These are phyloP conservation scores for Oryza australiensis DNA, from an alignment of 176 grass and related monocot genomes.

Conservation along the genomic window DNA sequence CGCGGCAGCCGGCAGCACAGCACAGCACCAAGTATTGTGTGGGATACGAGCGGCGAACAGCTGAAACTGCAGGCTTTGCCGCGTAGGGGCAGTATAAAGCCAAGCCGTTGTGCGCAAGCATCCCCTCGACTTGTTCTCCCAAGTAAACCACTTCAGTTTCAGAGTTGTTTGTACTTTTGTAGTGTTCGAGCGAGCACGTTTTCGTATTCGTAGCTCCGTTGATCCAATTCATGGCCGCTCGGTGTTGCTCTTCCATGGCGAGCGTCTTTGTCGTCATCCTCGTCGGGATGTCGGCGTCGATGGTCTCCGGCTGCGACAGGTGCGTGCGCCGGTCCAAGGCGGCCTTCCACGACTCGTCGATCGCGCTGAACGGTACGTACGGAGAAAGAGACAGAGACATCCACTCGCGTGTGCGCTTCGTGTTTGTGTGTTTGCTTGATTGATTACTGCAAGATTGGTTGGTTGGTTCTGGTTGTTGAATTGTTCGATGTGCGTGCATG, in stretches of 20 bases:
- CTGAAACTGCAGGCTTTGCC: neutral
- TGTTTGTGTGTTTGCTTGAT: too few species aligned
- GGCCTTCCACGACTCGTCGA: constrained; percentile 43
- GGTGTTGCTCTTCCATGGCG: neutral
- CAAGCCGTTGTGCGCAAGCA: neutral
- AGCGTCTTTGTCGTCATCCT: neutral
- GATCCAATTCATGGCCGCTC: constrained; percentile 17
- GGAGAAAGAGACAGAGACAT: neutral
- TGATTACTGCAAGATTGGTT: neutral
- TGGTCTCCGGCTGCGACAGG: constrained; percentile 38
- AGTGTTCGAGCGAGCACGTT: too few species aligned
- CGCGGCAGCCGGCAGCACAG: too few species aligned
- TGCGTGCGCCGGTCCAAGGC: constrained; percentile 59
- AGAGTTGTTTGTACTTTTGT: too few species aligned
- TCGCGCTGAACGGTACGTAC: constrained; percentile 43
- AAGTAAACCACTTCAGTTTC: neutral
- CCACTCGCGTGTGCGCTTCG: neutral
- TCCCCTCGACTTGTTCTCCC: neutral
- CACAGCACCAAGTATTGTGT: constrained; percentile 22
- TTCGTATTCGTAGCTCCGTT: neutral
- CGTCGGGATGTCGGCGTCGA: neutral
- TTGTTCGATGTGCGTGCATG: neutral
- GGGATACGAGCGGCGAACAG: too few species aligned
- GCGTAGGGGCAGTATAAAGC: constrained; percentile 24
- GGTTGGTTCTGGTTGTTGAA: neutral